Evolutionary conservation across 768 basidiomycete genomes (phyloP).

Genomic region (Podaxis sp.): DNA sequence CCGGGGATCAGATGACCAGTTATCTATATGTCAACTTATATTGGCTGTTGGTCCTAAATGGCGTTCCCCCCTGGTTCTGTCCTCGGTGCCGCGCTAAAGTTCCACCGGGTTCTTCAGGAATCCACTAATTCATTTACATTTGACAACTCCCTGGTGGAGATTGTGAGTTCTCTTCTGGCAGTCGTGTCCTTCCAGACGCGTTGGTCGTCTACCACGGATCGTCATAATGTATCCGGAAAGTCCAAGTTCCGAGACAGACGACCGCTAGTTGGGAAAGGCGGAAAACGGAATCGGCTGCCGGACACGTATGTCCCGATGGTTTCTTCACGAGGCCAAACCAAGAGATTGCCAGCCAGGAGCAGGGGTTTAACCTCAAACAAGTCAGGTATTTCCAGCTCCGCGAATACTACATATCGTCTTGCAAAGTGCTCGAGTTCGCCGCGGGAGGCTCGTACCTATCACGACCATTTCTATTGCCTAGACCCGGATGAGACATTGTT

Average conservation of each 20-base stretch:
- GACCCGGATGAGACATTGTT: neutral
- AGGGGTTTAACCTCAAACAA: neutral
- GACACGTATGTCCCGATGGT: neutral
- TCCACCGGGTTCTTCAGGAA: neutral
- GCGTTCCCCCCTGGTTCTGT: neutral
- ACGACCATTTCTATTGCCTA: neutral
- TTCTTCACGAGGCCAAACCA: neutral
- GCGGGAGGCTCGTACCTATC: neutral
- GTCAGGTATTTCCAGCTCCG: neutral
- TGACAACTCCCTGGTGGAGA: slow-evolving; percentile 1
- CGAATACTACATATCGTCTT: neutral
- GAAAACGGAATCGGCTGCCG: neutral
- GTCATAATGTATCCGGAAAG: neutral
- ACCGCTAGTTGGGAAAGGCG: neutral
- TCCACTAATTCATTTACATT: neutral
- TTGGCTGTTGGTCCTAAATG: neutral
- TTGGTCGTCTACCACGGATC: neutral
- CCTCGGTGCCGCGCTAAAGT: slow-evolving; percentile 2
- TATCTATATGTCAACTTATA: neutral
- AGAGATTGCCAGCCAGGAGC: neutral
- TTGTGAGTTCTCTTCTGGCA: neutral
- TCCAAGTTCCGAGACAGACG: neutral
- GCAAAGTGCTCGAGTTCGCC: neutral
- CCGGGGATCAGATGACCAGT: slow-evolving; percentile 4
- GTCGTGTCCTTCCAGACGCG: neutral